These are phyloP conservation scores for Microbotryum intermedium DNA, from an alignment of 1,284 basidiomycete genomes.

Conservation along the genomic window DNA sequence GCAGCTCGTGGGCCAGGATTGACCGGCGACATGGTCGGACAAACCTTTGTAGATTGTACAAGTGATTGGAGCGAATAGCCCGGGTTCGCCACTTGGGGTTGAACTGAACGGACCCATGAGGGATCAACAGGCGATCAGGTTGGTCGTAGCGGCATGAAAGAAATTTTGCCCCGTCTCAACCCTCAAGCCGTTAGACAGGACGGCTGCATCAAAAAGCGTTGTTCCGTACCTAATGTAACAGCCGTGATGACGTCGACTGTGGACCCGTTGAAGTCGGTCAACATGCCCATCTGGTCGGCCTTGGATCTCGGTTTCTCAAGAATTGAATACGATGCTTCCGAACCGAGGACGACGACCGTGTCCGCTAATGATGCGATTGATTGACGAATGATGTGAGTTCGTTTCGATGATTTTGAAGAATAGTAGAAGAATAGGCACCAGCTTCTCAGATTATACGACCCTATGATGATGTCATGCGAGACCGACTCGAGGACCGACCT, in stretches of 20 bases:
- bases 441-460: neutral
- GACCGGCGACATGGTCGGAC: neutral
- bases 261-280: conserved; percentile 74
- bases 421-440: neutral
- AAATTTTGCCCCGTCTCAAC: neutral
- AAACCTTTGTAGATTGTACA: conserved; percentile 15
- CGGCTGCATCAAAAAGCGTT: no score
- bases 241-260: conserved; percentile 88
- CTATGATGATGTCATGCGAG: neutral
- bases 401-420: neutral
- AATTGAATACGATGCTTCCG: conserved; percentile 50
- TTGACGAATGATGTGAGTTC: neutral
- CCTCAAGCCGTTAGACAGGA: no score
- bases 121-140: neutral
- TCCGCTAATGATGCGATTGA: conserved; percentile 56
- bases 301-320: conserved; percentile 79
- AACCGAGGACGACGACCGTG: conserved; percentile 72
- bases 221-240: conserved; percentile 59
- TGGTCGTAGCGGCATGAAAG: neutral
- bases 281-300: conserved; percentile 77
- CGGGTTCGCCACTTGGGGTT: conserved; percentile 23
- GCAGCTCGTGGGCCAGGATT: no score
- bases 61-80: conserved; percentile 20
- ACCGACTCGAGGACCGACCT: conserved; percentile 47
- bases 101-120: conserved; percentile 5